Percentiles rank a stretch among this genome's conserved stretches.
phyloP scores from a whole-genome alignment of 1,284 basidiomycete genomes.

The Irpex lacteus region DNA sequence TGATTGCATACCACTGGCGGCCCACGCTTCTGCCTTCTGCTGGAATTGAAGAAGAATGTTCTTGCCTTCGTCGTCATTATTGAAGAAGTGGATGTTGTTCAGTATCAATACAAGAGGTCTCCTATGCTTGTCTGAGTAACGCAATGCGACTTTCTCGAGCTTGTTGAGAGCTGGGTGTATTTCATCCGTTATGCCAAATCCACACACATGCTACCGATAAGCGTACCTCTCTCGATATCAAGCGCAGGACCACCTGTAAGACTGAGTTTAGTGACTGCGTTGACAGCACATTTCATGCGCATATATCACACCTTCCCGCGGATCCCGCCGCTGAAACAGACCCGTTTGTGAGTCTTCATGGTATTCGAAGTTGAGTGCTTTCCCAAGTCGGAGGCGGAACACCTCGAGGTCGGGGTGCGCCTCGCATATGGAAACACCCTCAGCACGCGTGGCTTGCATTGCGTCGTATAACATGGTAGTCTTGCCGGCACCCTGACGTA shows the following conservation, averaged over 20 bases:
- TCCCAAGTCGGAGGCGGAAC: constrained; percentile 79
- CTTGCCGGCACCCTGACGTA: constrained; percentile 57
- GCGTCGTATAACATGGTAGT: constrained; percentile 81
- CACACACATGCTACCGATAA: background rate
- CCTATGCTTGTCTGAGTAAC: constrained; percentile 50
- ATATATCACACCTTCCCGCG: constrained; percentile 60
- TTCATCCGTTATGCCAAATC: background rate
- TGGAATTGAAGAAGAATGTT: constrained; percentile 81
- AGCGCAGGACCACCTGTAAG: constrained; percentile 68
- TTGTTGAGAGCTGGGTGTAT: constrained; percentile 65
- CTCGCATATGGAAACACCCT: constrained; percentile 56
- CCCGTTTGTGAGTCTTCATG: constrained; percentile 79
- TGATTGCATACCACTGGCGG: constrained; percentile 51
- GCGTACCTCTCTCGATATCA: constrained; percentile 76
- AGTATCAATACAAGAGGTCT: constrained; percentile 77
- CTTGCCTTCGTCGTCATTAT: constrained; percentile 76
- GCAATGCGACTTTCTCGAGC: constrained; percentile 82
- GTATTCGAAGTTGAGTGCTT: constrained; percentile 76
- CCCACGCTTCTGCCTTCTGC: constrained; percentile 83
- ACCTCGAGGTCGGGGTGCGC: constrained; percentile 70
- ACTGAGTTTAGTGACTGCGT: background rate
- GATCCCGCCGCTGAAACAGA: constrained; percentile 80
- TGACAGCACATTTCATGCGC: background rate
- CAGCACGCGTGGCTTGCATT: constrained; percentile 72
- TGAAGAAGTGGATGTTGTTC: constrained; percentile 78